Evolutionary conservation across 2,329 filamentous ascomycete species (phyloP).

Genomic region (Harringtonia lauricola): DNA sequence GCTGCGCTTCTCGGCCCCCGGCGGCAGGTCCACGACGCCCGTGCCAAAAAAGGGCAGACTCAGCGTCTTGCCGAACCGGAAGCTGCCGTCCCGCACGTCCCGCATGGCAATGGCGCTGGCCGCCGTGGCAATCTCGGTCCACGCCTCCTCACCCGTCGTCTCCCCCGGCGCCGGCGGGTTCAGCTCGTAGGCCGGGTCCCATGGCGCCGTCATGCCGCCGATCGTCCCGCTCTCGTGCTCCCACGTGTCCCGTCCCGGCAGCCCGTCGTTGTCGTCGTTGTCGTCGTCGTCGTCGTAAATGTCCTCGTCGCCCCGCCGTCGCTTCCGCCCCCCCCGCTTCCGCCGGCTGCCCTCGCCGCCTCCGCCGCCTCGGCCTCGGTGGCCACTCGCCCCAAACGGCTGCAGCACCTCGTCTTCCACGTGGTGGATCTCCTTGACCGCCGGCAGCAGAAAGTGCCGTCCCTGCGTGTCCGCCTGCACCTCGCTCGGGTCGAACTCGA

Average conservation of each 20-base stretch:
- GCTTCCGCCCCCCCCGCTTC: conserved; percentile 1
- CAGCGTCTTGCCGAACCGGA: conserved; percentile 82
- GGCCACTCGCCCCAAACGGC: conserved; percentile 16
- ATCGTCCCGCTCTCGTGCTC: conserved; percentile 56
- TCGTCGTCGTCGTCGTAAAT: conserved; percentile 26
- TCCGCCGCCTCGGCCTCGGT: conserved; percentile 14
- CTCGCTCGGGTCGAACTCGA: conserved; percentile 56
- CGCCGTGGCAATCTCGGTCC: conserved; percentile 46
- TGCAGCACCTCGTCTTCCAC: conserved; percentile 49
- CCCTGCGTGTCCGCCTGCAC: conserved; percentile 19
- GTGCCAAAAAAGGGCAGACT: conserved; percentile 78
- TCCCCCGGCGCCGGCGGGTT: conserved; percentile 38
- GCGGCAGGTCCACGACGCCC: conserved; percentile 80
- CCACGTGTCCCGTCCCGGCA: conserved; percentile 54
- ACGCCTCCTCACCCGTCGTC: conserved; percentile 41
- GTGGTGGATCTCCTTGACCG: conserved; percentile 67
- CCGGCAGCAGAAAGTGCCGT: conserved; percentile 49
- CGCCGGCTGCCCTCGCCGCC: conserved; percentile 3
- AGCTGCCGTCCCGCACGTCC: conserved; percentile 55
- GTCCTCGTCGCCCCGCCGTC: conserved; percentile 21
- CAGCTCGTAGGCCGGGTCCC: conserved; percentile 46
- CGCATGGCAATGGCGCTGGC: conserved; percentile 44
- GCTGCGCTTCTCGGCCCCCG: conserved; percentile 69
- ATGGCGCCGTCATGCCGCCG: conserved; percentile 51
- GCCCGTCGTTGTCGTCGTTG: conserved; percentile 19